Conservation (phyloP, 1,284 basidiomycete genomes). For the Schizophyllum commune region DNA sequence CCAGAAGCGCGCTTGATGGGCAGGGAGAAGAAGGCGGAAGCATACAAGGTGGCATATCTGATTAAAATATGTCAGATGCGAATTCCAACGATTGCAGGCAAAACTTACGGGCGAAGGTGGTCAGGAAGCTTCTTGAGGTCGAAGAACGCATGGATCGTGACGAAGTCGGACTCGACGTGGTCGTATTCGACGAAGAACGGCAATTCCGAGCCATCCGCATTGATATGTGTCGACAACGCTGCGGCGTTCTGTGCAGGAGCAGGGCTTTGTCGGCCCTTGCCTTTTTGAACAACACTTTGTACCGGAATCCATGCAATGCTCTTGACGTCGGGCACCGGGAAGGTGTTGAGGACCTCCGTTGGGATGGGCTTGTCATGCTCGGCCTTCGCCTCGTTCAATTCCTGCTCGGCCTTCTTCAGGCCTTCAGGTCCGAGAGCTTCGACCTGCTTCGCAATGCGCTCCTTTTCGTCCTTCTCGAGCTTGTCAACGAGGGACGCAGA, state of each 20-base stretch:
- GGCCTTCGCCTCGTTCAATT: conserved; percentile 77
- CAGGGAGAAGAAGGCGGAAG: conserved; percentile 84
- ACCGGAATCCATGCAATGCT: conserved; percentile 95
- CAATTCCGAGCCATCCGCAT: conserved; percentile 58
- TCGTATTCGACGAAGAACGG: conserved; percentile 94
- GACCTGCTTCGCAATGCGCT: conserved; percentile 67
- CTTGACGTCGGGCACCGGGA: conserved; percentile 83
- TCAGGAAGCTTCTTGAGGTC: conserved; percentile 69
- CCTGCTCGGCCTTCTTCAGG: conserved; percentile 61
- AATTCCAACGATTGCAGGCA: conserved; percentile 1
- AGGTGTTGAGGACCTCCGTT: conserved; percentile 68
- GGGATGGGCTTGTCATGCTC: conserved; percentile 87
- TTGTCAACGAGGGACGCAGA: conserved; percentile 80
- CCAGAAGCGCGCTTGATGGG: conserved; percentile 73
- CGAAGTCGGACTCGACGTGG: conserved; percentile 90
- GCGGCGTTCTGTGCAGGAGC: conserved; percentile 20
- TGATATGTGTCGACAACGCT: conserved; percentile 59
- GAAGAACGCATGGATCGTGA: conserved; percentile 74
- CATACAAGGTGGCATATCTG: conserved; percentile 80
- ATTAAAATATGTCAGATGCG: conserved; percentile 7
- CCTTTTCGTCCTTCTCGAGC: conserved; percentile 79
- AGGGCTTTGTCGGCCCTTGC: conserved; percentile 30
- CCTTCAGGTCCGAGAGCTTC: conserved; percentile 74
- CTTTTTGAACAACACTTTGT: conserved; percentile 66
- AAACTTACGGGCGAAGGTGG: conserved; percentile 66